These are phyloP conservation scores for Arabidopsis hybrid DNA, from an alignment of 441 rosid species.

Conservation along the genomic window DNA sequence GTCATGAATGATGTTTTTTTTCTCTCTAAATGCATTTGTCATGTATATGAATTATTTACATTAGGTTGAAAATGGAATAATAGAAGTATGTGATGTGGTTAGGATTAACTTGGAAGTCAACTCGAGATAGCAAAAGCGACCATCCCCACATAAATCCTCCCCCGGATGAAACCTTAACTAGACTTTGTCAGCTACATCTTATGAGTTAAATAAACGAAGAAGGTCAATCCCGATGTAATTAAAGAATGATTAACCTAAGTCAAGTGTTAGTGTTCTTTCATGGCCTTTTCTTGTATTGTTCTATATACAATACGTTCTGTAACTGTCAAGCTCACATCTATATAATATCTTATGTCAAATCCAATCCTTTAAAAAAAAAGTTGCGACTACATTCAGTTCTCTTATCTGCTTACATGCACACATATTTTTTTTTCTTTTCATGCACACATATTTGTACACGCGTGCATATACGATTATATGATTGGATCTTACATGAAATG, in stretches of 20 bases:
- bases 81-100: constrained; percentile 16
- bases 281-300: constrained; percentile 12
- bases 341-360: constrained; percentile 21
- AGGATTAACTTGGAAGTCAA: constrained; percentile 56
- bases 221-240: constrained; percentile 12
- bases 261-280: constrained; percentile 32
- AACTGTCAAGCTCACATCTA: not conserved
- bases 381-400: constrained; percentile 2
- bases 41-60: not conserved
- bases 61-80: constrained; percentile 10
- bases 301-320: constrained; percentile 1
- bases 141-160: constrained; percentile 69
- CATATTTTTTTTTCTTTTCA: not conserved
- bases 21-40: not conserved
- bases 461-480: not conserved
- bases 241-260: constrained; percentile 19
- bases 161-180: constrained; percentile 46
- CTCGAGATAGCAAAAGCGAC: constrained; percentile 39
- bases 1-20: constrained; percentile 25
- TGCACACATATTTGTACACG: not conserved
- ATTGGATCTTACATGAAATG: constrained; percentile 2
- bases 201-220: constrained; percentile 15
- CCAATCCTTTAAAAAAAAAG: not conserved
- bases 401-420: constrained; percentile 29
- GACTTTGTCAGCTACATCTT: constrained; percentile 25